phyloP scores from a whole-genome alignment of 148 eudicot species.

The Fagopyrum tataricum region DNA sequence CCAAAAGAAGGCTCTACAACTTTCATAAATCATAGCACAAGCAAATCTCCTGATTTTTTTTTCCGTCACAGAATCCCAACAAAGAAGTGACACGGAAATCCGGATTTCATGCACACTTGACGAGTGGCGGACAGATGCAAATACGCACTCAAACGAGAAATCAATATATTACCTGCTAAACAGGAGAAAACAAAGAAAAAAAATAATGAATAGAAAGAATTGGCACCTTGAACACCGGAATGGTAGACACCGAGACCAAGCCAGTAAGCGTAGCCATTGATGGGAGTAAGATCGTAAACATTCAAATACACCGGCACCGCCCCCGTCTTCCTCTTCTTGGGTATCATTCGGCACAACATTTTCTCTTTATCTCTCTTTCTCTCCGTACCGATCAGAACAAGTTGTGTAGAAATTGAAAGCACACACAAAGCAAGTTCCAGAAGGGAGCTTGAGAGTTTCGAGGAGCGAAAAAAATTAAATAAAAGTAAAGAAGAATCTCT shows the following conservation, averaged over 20 bases:
- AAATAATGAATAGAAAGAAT: background rate
- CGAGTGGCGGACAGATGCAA: background rate
- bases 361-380: constrained; percentile 8
- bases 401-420: background rate
- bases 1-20: background rate
- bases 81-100: background rate
- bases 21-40: background rate
- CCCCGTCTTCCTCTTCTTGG: constrained; percentile 60
- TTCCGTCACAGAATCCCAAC: background rate
- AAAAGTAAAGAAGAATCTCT: background rate
- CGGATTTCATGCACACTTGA: background rate
- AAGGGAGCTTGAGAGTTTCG: background rate
- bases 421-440: background rate
- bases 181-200: background rate
- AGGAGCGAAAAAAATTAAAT: background rate
- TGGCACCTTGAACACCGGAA: constrained; percentile 79
- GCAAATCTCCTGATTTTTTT: background rate
- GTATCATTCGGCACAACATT: constrained; percentile 59
- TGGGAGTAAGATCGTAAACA: constrained; percentile 85
- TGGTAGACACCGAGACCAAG: constrained; percentile 87
- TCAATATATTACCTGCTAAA: background rate
- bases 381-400: background rate
- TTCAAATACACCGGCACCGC: constrained; percentile 67
- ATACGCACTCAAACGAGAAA: background rate
- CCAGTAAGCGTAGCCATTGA: constrained; percentile 87